These are phyloP conservation scores for Phytophthora melonis DNA, from an alignment of 352 stramenopile species.

Conservation along the genomic window DNA sequence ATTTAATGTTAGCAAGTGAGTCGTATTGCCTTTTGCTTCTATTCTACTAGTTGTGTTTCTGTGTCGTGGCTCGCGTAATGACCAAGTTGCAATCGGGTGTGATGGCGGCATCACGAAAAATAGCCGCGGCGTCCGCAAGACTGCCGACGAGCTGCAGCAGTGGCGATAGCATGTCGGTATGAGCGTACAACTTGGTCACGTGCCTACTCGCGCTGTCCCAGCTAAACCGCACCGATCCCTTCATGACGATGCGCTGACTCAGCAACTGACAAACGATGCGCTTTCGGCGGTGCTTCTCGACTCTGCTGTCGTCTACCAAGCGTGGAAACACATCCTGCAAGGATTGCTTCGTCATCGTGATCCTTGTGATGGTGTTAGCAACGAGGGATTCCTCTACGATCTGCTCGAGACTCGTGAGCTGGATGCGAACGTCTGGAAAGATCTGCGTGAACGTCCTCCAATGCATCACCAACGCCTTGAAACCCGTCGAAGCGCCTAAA, in stretches of 20 bases:
- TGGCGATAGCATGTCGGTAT: background rate
- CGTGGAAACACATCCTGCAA: background rate
- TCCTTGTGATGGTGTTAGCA: background rate
- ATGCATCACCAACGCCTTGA: background rate
- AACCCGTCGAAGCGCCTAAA: background rate
- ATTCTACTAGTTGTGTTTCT: too few relatives aligned
- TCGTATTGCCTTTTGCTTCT: too few relatives aligned
- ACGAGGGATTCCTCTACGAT: background rate
- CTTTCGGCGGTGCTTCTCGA: background rate
- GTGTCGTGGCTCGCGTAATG: background rate
- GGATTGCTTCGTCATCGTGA: background rate
- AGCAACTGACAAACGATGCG: background rate
- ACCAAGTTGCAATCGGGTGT: constrained; percentile 1
- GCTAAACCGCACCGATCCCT: background rate
- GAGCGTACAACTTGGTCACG: background rate
- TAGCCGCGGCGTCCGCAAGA: background rate
- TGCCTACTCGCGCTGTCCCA: background rate
- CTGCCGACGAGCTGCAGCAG: background rate
- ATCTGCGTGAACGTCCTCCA: background rate
- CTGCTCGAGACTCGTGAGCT: background rate
- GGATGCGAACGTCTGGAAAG: background rate
- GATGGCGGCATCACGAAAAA: background rate
- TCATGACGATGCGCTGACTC: background rate
- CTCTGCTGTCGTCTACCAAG: background rate
- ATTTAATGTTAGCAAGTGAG: too few relatives aligned